phyloP scores from a whole-genome alignment of 495 filamentous ascomycete species.

The Apodospora peruviana region DNA sequence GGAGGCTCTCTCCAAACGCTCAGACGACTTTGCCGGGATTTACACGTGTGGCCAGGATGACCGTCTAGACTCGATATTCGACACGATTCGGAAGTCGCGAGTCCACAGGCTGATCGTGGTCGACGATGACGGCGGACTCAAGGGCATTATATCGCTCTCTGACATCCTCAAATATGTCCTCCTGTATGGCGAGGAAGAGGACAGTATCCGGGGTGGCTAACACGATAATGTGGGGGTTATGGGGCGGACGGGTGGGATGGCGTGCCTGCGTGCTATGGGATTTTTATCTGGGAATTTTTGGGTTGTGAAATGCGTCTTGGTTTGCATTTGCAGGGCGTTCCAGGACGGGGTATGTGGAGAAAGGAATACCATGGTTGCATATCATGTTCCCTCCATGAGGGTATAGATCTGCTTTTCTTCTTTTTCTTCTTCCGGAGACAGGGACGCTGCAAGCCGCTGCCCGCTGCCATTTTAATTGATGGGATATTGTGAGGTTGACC shows the following conservation, averaged over 20 bases:
- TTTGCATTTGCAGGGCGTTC: slow-evolving; percentile 30
- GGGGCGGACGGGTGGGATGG: slow-evolving; percentile 1
- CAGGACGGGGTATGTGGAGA: slow-evolving; percentile 19
- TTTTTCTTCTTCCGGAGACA: neutral
- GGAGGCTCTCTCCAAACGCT: slow-evolving; percentile 80
- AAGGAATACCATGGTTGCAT: slow-evolving; percentile 27
- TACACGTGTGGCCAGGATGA: slow-evolving; percentile 94
- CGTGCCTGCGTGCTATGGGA: too few species aligned
- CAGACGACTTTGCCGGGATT: slow-evolving; percentile 90
- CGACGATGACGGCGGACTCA: slow-evolving; percentile 77
- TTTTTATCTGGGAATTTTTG: neutral
- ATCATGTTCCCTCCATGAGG: slow-evolving; percentile 3
- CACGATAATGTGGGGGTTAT: neutral
- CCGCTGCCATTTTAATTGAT: neutral
- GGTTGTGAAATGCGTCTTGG: slow-evolving; percentile 5
- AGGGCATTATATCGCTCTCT: slow-evolving; percentile 87
- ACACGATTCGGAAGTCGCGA: slow-evolving; percentile 89
- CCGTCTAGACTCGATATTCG: slow-evolving; percentile 89
- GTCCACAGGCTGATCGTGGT: slow-evolving; percentile 92
- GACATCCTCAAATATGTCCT: slow-evolving; percentile 96
- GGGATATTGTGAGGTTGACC: too few species aligned
- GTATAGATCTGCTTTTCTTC: slow-evolving; percentile 3
- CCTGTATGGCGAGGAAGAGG: slow-evolving; percentile 72
- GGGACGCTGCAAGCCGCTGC: too few species aligned
- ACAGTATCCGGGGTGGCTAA: slow-evolving; percentile 27